Evolutionary conservation across 306 rosid species (phyloP), one percentile per base, ranked within the genome.

Genomic region (Notholithocarpus densiflorus): DNA sequence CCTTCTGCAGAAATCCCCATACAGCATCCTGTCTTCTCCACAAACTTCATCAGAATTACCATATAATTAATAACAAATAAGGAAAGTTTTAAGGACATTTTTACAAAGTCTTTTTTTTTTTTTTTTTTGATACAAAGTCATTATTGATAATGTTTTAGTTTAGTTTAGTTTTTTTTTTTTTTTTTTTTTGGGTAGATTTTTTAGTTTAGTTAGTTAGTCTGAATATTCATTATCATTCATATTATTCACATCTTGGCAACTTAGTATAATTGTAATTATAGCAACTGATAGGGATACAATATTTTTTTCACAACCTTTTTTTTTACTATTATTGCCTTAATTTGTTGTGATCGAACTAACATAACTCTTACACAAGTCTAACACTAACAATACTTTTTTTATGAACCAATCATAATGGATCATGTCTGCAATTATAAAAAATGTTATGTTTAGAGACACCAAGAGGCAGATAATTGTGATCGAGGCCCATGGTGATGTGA

Each of bases 1-100:
- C 80, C 90, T 88, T 84, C 88, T 20, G 45, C 82, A 70, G 84
- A 83, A 76, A 83, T 75, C 78, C 77, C 81, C 81, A 60, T 76
- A 76, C 54, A 56, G 71, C 65, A 48, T 55, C 60, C 71, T 56
- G 71, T 61, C 82, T 73, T 80, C 76, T 72, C 65, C 71, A 66
- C 73, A 60, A 34, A 23, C 52, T 34, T 61, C 53, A 11, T 21
- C n/a, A 32, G 21, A 29, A 32, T 66, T 32, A 66, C 51, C 71
- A 21, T 34, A 32, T 19, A 66, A 19, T 9, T 19, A 32, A 8
- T 9, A 66, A 32, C 70, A 59, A 11, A 23, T 5, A 59, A 59
- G 21, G 2, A 23, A 24, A 48, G 17, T 48, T 48, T 11, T 48
- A 59, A 14, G 17, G 27, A 23, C 32, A 59, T 21, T 59, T 59